These are phyloP conservation scores for Aspergillus hancockii DNA, from an alignment of 495 filamentous ascomycete species.

Conservation along the genomic window DNA sequence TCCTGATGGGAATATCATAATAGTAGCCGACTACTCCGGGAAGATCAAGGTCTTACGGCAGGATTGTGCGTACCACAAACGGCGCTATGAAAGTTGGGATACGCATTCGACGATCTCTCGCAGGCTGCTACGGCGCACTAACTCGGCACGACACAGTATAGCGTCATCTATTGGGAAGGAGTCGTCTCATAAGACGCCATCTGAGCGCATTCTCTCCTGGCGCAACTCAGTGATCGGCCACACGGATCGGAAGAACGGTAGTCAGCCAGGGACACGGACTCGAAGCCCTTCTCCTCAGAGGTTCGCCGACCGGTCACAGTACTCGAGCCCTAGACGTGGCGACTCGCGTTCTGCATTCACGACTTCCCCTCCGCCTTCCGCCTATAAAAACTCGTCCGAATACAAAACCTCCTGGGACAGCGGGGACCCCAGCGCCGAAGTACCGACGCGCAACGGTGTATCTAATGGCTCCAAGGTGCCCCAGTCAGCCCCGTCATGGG, in stretches of 20 bases:
- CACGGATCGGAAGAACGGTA: slow-evolving; percentile 45
- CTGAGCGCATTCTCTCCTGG: slow-evolving; percentile 91
- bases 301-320: slow-evolving; percentile 32
- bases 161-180: slow-evolving; percentile 49
- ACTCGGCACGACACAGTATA: slow-evolving; percentile 57
- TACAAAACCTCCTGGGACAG: slow-evolving; percentile 33
- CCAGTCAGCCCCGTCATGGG: slow-evolving; percentile 19
- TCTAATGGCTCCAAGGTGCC: slow-evolving; percentile 12
- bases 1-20: slow-evolving; percentile 84
- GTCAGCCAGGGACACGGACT: slow-evolving; percentile 35
- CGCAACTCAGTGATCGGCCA: slow-evolving; percentile 72
- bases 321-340: slow-evolving; percentile 28
- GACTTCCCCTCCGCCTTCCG: slow-evolving; percentile 39
- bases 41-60: slow-evolving; percentile 92
- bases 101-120: slow-evolving; percentile 76
- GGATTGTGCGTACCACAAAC: slow-evolving; percentile 77
- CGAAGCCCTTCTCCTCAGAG: slow-evolving; percentile 63
- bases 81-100: slow-evolving; percentile 51
- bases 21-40: slow-evolving; percentile 86
- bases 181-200: slow-evolving; percentile 56
- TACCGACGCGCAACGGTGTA: slow-evolving; percentile 8
- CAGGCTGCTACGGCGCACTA: slow-evolving; percentile 69
- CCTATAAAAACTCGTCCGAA: slow-evolving; percentile 31
- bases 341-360: slow-evolving; percentile 35
- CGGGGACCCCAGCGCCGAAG: slow-evolving; percentile 22